Evolutionary conservation across 345 rosid genomes (phyloP).

Genomic region (Pelargonium nanum): DNA sequence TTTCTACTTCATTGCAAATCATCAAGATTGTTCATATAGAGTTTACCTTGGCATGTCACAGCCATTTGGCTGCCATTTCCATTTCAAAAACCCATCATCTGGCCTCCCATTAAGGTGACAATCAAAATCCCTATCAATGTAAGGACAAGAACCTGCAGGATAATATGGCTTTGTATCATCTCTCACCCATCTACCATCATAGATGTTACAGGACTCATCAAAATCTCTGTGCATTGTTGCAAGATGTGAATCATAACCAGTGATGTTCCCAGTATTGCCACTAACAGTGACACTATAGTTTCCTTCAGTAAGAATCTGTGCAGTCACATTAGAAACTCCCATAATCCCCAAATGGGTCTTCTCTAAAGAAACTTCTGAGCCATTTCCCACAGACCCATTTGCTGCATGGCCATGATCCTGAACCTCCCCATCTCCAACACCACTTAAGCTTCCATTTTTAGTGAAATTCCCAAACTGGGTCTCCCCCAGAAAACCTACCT

Average conservation of each 20-base stretch:
- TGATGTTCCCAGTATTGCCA: neutral
- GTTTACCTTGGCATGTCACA: constrained; percentile 58
- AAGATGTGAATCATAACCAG: neutral
- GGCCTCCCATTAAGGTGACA: constrained; percentile 69
- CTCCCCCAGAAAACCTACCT: too few relatives aligned
- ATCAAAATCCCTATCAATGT: constrained; percentile 65
- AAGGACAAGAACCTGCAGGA: constrained; percentile 69
- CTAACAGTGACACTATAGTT: neutral
- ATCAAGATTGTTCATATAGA: neutral
- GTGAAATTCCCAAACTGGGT: too few relatives aligned
- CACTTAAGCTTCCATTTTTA: too few relatives aligned
- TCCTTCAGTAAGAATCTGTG: too few relatives aligned
- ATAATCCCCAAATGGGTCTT: too few relatives aligned
- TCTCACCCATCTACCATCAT: constrained; percentile 73
- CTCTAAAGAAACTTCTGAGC: too few relatives aligned
- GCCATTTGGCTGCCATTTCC: constrained; percentile 82
- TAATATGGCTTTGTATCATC: constrained; percentile 64
- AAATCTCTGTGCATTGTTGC: constrained; percentile 3
- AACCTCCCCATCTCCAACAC: too few relatives aligned
- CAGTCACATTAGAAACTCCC: too few relatives aligned
- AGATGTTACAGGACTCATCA: constrained; percentile 44
- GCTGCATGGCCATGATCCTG: too few relatives aligned
- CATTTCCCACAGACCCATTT: too few relatives aligned
- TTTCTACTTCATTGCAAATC: neutral
- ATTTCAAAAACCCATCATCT: constrained; percentile 52